Evolutionary conservation across 352 stramenopile species (phyloP).

Genomic region (Phytophthora kernoviae): DNA sequence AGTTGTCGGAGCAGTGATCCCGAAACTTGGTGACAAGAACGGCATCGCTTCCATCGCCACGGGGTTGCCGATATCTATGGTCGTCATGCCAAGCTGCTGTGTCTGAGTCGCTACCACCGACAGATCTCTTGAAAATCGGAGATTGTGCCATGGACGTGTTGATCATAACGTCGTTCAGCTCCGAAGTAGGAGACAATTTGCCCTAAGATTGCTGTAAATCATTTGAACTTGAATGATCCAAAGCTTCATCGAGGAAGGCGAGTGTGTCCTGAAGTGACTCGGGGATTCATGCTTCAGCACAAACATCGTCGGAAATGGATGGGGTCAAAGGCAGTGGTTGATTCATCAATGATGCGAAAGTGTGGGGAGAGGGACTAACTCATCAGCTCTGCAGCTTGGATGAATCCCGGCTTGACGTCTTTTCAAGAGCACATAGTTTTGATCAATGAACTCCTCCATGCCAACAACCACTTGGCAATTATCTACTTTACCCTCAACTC

Average conservation of each 20-base stretch:
- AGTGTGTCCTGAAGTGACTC: constrained; percentile 26
- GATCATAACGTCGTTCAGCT: constrained; percentile 14
- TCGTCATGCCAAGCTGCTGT: not conserved
- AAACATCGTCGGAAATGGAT: constrained; percentile 24
- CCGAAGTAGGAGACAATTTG: constrained; percentile 3
- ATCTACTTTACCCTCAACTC: constrained; percentile 15
- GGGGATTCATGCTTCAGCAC: constrained; percentile 16
- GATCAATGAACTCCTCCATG: constrained; percentile 1
- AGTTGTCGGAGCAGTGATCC: not conserved
- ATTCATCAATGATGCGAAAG: not conserved
- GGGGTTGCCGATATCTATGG: not conserved
- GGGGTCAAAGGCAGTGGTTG: not conserved
- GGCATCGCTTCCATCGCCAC: not conserved
- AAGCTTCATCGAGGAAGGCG: constrained; percentile 22
- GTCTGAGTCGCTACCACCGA: not conserved
- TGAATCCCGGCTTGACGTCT: not conserved
- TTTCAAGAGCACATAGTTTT: not conserved
- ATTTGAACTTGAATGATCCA: constrained; percentile 2
- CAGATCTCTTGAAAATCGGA: constrained; percentile 6
- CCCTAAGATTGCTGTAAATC: not conserved
- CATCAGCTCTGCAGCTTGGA: not conserved
- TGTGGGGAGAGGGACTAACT: not conserved
- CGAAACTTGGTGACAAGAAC: not conserved
- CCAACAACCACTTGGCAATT: constrained; percentile 16
- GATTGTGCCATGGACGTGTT: constrained; percentile 12